Base-by-base conservation (phyloP, 2,329 filamentous ascomycete genomes). In the Helicocarpus griseus region DNA sequence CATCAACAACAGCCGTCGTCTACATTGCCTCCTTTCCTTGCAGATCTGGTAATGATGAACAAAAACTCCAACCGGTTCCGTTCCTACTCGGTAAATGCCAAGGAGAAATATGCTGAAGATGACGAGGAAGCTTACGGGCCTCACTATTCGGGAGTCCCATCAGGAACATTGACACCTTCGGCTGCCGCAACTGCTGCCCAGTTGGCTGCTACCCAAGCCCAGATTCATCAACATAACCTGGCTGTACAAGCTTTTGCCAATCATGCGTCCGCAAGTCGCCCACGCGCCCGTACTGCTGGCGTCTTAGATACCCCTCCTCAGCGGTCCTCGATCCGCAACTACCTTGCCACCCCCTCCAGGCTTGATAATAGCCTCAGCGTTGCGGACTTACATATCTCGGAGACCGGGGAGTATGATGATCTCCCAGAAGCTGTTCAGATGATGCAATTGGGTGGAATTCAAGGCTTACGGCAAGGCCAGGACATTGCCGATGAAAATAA, bases 51-150 rank as follows among this genome's bases (percentile, higher is more conserved):
- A 55, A 85, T 87, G 65, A 79, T 88, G 58, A 85, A 84, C 57
- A 86, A 81, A 65, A 86, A 87, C 60, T 78, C 85, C 41, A 97
- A 87, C 67, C 83, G 93, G 49, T 95, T 97, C 76, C 83, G 93
- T 44, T 98, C 93, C 1, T 97, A 96, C 69, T 98, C 93, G 0
- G 93, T 98, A 58, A 98, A 98, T 69, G 94, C 95, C 51, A 96
- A 95, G 70, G 91, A 97, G 67, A 94, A 93, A 68, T 97, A 97
- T 62, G 90, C 87, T 2, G 89, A 94, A 61, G 85, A 89, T 44
- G 90, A 94, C 49, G 85, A 89, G 24, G 86, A 89, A 54, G 84
- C 87, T 14, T 88, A 86, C 54, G 67, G 83, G 78, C 70, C 69
- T 45, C 71, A 73, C 52, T 82, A 82, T 62, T 76, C 77, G 41